Conservation (phyloP, 2,329 filamentous ascomycete genomes). For the Aureobasidium sp. region DNA sequence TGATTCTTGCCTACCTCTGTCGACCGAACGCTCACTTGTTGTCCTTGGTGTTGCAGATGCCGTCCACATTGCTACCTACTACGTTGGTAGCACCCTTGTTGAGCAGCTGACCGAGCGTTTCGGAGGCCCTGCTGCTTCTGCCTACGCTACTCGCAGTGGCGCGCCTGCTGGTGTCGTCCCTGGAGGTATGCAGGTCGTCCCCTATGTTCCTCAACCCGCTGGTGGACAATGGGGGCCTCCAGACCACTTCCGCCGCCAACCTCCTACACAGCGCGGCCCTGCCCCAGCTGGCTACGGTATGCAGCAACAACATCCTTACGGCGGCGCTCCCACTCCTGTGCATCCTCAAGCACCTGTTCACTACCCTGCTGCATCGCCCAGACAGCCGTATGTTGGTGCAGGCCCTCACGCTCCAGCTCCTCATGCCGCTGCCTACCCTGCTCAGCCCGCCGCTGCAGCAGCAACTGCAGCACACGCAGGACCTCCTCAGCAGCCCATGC, state of each 20-base stretch:
- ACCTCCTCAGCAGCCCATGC: constrained; percentile 67
- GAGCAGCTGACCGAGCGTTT: constrained; percentile 97
- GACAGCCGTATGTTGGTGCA: constrained; percentile 67
- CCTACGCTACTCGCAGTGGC: constrained; percentile 90
- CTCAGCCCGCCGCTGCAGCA: constrained; percentile 34
- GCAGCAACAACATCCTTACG: constrained; percentile 56
- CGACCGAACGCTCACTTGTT: constrained; percentile 93
- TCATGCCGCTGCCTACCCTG: constrained; percentile 54
- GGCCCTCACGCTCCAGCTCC: constrained; percentile 70
- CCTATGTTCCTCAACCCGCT: constrained; percentile 87
- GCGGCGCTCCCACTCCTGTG: constrained; percentile 41
- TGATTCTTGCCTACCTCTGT: constrained; percentile 86
- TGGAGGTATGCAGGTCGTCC: constrained; percentile 98
- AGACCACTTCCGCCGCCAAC: constrained; percentile 72
- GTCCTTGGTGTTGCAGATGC: constrained; percentile 97
- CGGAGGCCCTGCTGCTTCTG: constrained; percentile 90
- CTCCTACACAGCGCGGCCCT: constrained; percentile 66
- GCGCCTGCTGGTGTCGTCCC: constrained; percentile 89
- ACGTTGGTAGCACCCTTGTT: constrained; percentile 93
- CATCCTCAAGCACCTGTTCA: constrained; percentile 59
- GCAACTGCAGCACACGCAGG: constrained; percentile 48
- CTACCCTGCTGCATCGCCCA: constrained; percentile 60
- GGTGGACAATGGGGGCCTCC: constrained; percentile 88
- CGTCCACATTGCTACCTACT: constrained; percentile 98
- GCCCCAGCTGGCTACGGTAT: constrained; percentile 48